phyloP scores from a whole-genome alignment of 2,329 filamentous ascomycete genomes.

The Colletotrichum liaoningense region DNA sequence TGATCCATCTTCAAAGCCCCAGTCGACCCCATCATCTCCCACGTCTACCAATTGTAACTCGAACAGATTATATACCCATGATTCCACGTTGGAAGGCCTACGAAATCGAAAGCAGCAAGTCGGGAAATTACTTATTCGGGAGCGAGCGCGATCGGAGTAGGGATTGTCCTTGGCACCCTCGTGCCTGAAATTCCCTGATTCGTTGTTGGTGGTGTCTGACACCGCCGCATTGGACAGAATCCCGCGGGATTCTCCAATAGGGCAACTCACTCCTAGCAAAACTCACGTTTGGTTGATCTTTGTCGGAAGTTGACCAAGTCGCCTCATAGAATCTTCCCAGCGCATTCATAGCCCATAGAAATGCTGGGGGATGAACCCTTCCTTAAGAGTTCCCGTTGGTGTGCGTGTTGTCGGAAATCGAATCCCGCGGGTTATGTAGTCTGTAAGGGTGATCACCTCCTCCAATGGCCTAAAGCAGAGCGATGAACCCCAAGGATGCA shows the following conservation, averaged over 20 bases:
- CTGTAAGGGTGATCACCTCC: background rate
- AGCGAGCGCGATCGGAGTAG: conserved; percentile 16
- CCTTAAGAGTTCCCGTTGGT: background rate
- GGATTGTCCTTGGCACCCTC: conserved; percentile 17
- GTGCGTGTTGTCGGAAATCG: background rate
- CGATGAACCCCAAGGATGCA: background rate
- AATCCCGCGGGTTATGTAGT: background rate
- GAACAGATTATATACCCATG: background rate
- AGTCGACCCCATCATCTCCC: background rate
- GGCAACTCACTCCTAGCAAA: conserved; percentile 7
- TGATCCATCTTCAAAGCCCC: background rate
- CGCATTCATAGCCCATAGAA: background rate
- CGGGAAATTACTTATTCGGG: conserved; percentile 22
- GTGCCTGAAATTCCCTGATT: conserved; percentile 9
- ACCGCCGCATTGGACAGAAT: background rate
- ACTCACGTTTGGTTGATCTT: background rate
- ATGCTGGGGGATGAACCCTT: background rate
- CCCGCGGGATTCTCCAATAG: background rate
- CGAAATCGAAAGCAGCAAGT: background rate
- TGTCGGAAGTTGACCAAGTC: background rate
- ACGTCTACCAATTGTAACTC: background rate
- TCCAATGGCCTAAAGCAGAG: no score
- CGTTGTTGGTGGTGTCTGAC: background rate
- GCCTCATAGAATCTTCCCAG: background rate
- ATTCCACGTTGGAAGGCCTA: background rate